These are phyloP conservation scores for Eucalyptus sp. DNA, from an alignment of 345 rosid genomes.

Conservation along the genomic window DNA sequence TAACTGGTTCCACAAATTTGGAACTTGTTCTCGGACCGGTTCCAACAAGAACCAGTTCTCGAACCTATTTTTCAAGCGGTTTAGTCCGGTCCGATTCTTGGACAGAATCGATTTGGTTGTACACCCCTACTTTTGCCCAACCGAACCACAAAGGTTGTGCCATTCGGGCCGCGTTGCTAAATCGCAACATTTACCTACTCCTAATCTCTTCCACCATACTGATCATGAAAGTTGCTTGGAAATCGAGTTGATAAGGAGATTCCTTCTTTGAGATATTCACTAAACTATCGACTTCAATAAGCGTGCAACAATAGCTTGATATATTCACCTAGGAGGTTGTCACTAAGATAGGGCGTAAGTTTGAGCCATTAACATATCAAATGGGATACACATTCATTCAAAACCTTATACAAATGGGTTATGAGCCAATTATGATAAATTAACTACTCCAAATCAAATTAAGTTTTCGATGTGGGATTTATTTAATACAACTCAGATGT, in stretches of 20 bases:
- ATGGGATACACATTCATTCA: rapidly evolving
- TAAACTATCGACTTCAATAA: background rate
- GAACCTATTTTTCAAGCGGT: rapidly evolving
- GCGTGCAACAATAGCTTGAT: rapidly evolving
- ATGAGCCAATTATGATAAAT: background rate
- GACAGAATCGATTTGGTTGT: rapidly evolving
- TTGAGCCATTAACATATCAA: rapidly evolving
- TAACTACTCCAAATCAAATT: background rate
- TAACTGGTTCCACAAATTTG: rapidly evolving
- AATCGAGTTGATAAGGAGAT: rapidly evolving
- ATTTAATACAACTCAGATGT: background rate
- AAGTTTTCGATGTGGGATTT: background rate
- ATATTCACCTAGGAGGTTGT: background rate
- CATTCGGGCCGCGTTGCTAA: background rate
- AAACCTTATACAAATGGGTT: background rate
- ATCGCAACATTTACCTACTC: background rate
- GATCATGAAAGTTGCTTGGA: background rate
- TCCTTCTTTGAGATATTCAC: background rate
- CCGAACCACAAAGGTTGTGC: too few relatives aligned
- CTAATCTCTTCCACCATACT: background rate
- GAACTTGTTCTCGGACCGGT: rapidly evolving
- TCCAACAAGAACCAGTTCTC: rapidly evolving
- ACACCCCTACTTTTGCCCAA: too few relatives aligned
- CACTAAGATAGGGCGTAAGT: background rate
- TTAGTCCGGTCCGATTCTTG: rapidly evolving